Conservation (phyloP, 768 basidiomycete genomes). For the Suillus brevipes region DNA sequence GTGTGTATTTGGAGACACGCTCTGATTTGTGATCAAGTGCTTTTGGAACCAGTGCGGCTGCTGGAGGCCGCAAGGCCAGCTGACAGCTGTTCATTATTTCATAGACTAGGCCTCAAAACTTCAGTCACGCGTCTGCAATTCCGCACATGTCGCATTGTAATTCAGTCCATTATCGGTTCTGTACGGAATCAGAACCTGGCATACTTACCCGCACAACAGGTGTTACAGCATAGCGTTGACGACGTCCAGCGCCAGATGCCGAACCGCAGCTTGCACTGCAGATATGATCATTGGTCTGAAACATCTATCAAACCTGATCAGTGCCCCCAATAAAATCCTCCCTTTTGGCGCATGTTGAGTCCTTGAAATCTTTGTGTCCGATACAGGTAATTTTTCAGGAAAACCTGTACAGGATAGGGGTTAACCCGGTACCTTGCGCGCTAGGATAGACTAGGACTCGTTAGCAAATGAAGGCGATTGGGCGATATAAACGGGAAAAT, state of each 20-base stretch:
- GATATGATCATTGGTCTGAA: background rate
- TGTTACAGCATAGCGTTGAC: no score
- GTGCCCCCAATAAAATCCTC: background rate
- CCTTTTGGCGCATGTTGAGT: background rate
- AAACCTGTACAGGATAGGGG: background rate
- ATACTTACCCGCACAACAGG: background rate
- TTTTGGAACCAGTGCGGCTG: background rate
- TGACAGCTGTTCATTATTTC: background rate
- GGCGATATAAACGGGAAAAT: background rate
- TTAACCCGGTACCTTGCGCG: background rate
- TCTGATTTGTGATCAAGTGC: background rate
- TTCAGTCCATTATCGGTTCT: background rate
- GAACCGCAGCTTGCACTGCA: background rate
- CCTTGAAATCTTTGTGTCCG: background rate
- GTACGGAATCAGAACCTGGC: background rate
- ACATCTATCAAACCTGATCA: background rate
- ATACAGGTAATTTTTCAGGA: background rate
- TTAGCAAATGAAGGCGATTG: background rate
- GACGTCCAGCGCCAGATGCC: background rate
- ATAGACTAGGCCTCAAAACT: background rate
- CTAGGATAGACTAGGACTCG: background rate
- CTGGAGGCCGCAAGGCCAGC: background rate
- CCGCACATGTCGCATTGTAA: background rate
- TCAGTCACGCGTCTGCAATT: background rate
- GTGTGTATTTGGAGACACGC: background rate